These are phyloP conservation scores for Podospora pseudopauciseta DNA, from an alignment of 495 filamentous ascomycete genomes.

Conservation along the genomic window DNA sequence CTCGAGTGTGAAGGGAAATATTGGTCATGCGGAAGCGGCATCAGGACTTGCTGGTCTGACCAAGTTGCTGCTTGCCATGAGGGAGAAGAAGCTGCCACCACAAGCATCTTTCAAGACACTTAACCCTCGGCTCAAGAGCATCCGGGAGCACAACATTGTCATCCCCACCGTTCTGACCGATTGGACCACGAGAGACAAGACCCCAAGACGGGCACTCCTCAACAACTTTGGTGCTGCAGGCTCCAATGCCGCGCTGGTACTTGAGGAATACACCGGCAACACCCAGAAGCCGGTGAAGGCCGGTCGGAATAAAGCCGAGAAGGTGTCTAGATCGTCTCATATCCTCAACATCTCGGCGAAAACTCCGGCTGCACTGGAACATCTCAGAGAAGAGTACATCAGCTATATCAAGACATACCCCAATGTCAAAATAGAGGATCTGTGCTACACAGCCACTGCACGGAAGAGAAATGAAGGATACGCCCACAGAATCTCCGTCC, in stretches of 20 bases:
- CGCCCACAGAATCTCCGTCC: background rate
- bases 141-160: background rate
- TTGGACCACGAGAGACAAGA: background rate
- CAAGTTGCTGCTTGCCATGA: background rate
- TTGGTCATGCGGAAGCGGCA: background rate
- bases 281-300: background rate
- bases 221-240: conserved; percentile 6
- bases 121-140: background rate
- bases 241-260: background rate
- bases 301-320: background rate
- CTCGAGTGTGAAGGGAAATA: background rate
- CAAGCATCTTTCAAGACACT: background rate
- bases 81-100: background rate
- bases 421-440: background rate
- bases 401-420: background rate
- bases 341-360: background rate
- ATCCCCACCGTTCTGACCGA: background rate
- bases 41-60: background rate
- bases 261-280: background rate
- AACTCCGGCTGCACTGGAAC: background rate
- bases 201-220: background rate
- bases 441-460: background rate
- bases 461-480: background rate
- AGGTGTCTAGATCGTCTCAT: background rate
- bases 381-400: background rate